Evolutionary conservation across 2,329 filamentous ascomycete species (phyloP), one percentile per base, ranked within the genome.

Genomic region (Diaporthe longicolla): DNA sequence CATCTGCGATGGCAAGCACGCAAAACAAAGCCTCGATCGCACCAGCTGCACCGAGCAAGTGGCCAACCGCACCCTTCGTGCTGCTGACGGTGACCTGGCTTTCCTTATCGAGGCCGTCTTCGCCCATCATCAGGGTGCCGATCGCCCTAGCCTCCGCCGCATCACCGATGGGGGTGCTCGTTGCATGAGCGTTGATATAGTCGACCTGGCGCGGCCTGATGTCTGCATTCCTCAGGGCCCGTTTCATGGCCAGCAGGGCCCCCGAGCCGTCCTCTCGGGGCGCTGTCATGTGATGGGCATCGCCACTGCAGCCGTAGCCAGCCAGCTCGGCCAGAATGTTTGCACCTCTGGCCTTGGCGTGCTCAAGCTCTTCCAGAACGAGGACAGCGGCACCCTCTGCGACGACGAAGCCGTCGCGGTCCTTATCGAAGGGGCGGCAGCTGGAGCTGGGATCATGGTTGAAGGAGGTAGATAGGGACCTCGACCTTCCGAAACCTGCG

Each of bases 101-200:
- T 54, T 93, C 89, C 2, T 84, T 85, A 0, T 83, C 78, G 72
- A 92, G 88, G 0, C 94, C 95, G 24, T 93, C 89, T 29, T 92
- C 89, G 0, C 93, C 94, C 13, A 95, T 85, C 84, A 98, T 91
- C 52, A 99, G 83, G 0, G 89, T 85, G 75, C 91, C 92, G 78
- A 98, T 96, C 0, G 97, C 97, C 10, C 87, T 85, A 68, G 96
- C 96, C 84, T 99, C 97, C 1, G 97, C 96, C 29, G 90, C 89
- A 84, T 99, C 97, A 0, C 97, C 97, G 3, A 98, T 88, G 9
- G 88, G 83, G 0, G 96, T 99, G 29, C 94, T 94, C 1, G 97
- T 99, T 0, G 96, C 97, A 81, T 99, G 97, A 1, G 97, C 97
- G 80, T 98, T 99, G 80, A 99, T 90, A 82, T 99, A 99, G 82